These are phyloP conservation scores for Pisolithus microcarpus DNA, from an alignment of 768 basidiomycete genomes.

Conservation along the genomic window DNA sequence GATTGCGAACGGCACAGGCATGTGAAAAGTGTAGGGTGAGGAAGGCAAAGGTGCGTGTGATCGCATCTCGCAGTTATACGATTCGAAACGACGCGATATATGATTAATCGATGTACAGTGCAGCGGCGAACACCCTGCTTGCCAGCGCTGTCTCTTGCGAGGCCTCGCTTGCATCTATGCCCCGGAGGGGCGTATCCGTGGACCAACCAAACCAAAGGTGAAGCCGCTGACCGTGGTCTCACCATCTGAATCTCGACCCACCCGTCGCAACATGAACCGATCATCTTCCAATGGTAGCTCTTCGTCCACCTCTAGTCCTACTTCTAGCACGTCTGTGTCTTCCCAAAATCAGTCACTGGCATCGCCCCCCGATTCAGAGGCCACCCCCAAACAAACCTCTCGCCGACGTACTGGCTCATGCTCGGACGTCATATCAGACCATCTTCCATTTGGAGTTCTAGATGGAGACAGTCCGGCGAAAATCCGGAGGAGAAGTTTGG, in stretches of 20 bases:
- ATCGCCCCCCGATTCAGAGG: neutral
- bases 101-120: conserved; percentile 36
- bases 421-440: neutral
- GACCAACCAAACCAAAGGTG: conserved; percentile 51
- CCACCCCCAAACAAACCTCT: neutral
- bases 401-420: neutral
- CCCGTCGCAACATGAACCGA: neutral
- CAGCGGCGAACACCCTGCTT: conserved; percentile 63
- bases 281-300: neutral
- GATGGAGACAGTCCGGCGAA: neutral
- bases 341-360: neutral
- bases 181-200: conserved; percentile 55
- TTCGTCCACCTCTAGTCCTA: neutral
- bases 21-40: conserved; percentile 68
- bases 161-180: conserved; percentile 62
- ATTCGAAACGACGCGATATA: neutral
- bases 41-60: conserved; percentile 58
- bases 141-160: conserved; percentile 54
- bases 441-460: neutral
- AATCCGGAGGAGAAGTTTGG: neutral
- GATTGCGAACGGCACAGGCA: conserved; percentile 64
- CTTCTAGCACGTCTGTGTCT: neutral
- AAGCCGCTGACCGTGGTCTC: neutral
- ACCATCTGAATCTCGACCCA: neutral
- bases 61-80: neutral